phyloP scores from a whole-genome alignment of 495 filamentous ascomycete species.

The Aspergillus haitiensis region DNA sequence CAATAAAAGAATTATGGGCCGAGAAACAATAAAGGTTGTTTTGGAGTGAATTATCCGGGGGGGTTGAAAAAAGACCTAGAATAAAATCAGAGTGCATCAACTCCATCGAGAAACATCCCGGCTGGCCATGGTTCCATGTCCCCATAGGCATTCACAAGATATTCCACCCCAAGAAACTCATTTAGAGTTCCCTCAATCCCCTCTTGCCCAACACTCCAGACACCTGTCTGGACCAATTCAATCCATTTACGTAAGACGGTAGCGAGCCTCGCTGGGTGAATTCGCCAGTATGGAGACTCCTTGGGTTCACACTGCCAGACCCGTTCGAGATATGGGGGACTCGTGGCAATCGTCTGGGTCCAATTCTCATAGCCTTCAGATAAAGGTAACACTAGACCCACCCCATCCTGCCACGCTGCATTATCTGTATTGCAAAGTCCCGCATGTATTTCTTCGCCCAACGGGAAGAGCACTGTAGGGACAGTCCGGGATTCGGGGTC shows the following conservation, averaged over 20 bases:
- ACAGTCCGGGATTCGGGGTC: neutral
- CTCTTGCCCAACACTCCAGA: neutral
- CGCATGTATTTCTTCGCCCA: neutral
- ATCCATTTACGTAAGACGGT: neutral
- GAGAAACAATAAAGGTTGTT: no score
- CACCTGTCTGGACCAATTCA: neutral
- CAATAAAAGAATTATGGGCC: no score
- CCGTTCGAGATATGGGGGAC: neutral
- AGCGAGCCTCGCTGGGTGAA: neutral
- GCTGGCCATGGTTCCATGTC: no score
- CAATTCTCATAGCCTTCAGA: neutral
- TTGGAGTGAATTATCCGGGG: no score
- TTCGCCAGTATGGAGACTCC: neutral
- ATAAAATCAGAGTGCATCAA: no score
- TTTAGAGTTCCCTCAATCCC: neutral
- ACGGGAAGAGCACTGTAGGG: neutral
- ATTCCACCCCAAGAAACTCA: neutral
- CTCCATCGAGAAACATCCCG: no score
- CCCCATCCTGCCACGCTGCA: constrained; percentile 1
- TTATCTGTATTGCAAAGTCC: neutral
- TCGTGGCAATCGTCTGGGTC: neutral
- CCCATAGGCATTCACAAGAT: no score
- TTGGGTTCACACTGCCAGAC: neutral
- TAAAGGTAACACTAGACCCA: neutral
- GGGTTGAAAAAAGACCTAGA: no score